Base-by-base conservation (phyloP, 495 filamentous ascomycete genomes). In the Penicillium nucicola region DNA sequence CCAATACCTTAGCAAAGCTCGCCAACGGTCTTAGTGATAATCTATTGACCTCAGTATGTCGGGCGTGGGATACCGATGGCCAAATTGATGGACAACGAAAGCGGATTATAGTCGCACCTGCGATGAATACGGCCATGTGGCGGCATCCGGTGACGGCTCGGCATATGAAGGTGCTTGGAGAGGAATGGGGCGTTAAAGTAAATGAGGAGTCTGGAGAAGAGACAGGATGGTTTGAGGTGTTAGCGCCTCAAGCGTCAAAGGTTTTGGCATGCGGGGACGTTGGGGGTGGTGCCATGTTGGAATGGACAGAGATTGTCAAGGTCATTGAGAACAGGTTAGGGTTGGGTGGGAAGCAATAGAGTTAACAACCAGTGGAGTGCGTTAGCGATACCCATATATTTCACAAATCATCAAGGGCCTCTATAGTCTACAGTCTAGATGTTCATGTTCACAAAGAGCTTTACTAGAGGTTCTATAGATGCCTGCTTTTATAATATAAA, bases 91-190 rank as follows among this genome's bases (percentile, higher is more conserved):
- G 53, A 17, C 48, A 85, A 22, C 15, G 25, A 11, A 41, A 41
- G n/a, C 36, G 47, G 8, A 50, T 89, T 42, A 34, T 86, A 4
- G 84, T 88, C 0, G 86, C 78, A n/a, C 86, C 79, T 33, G 76
- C 81, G 7, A 86, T 88, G 85, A 89, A 89, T 69, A 86, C 83
- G 10, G 80, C 79, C 7, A 90, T 91, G 88, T 90, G 84, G 84
- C 68, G 72, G 39, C 84, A 91, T 60, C 89, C 88, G 22, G 65
- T 91, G 32, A 90, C 87, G 1, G 70, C 60, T 20, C 73, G 77
- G 50, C 87, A 90, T 36, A 67, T 92, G 11, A 55, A 61, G 10
- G 66, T 83, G 1, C 66, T 91, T n/a, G 68, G 78, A 40, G 75
- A 81, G 9, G 83, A 87, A 38, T 88, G 84, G 86, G 77, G 77